Base-by-base conservation (phyloP, 495 filamentous ascomycete species). In the Aspergillus bridgeri region DNA sequence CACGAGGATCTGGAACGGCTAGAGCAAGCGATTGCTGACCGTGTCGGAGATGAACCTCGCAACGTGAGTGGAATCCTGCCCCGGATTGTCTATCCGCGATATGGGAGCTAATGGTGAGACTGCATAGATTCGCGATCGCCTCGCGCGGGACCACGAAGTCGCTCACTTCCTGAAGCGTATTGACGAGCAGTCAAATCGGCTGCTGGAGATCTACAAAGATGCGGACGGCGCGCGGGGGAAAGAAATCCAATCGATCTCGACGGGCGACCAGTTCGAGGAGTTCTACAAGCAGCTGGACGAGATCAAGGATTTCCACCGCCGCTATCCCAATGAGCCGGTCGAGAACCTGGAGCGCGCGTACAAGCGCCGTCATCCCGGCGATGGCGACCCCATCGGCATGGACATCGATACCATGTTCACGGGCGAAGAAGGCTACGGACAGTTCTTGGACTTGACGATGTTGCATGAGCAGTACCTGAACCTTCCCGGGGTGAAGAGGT, bases 291-390 rank as follows among this genome's bases (percentile, higher is more conserved):
- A 96, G 64, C 73, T 96, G 5, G 72, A 80, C 53, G 82, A 84
- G 2, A 89, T 96, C 67, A 95, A 90, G 62, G 84, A 89, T 48
- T 95, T 92, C 65, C 91, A 97, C 73, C 83, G 87, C 51, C 85
- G 86, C 59, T 97, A 98, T 60, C 95, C 92, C 0, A 96, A 95
- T 69, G 91, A 96, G 66, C 92, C 88, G 3, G 89, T 95, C 24
- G 95, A 98, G 70, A 96, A 98, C 66, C 84, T 97, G 13, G 94
- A 98, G 75, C 81, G 86, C 56, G 90, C 92, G 57, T 98, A 98
- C 73, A 88, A 90, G 73, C 86, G 86, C 43, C 83, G 80, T 51
- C 83, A 83, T 25, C 80, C 86, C 6, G 86, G 75, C 2, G 84
- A 88, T 45, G 85, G 87, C 38, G 90, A 92, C 38, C 64, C 70